Evolutionary conservation across 1,284 basidiomycete species (phyloP), one percentile per base, ranked within the genome.

Genomic region (Ustilago lituana): DNA sequence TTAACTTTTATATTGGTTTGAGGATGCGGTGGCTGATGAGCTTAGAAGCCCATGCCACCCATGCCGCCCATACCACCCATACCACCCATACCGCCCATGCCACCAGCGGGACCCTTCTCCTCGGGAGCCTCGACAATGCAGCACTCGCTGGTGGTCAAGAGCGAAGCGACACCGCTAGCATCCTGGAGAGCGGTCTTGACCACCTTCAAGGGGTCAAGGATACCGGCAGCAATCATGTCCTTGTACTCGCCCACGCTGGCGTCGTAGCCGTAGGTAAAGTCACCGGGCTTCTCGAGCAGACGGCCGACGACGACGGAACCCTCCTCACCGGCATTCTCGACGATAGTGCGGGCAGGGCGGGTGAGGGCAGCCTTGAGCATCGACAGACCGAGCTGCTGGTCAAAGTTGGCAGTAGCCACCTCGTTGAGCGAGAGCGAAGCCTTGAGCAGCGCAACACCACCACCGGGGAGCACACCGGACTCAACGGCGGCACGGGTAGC

Each of bases 401-500:
- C 95, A 83, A 98, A 98, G 91, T 98, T 98, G 83, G 86, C 85
- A 4, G 92, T 91, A 38, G 87, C 83, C 76, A 97, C 88, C 44
- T 87, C 86, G 80, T 91, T 88, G 57, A 98, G 89, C 53, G 90
- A 86, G 36, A 92, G 86, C 23, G 90, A 91, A 2, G 94, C 94
- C 85, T 95, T 96, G 82, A 95, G 87, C 26, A 92, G 87, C 20
- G 93, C 93, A 31, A 92, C 89, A 84, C 94, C 94, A 83, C 94
- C 94, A 65, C 95, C 95, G 55, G 76, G 76, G 37, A 98, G 90
- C 78, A 98, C 96, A 82, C 95, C 95, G 84, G 97, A 93, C 85
- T 97, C 95, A 47, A 98, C 95, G 46, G 95, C 95, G 37, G 95
- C 95, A 56, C 95, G 91, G 5, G 95, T 98, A 17, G 94, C 94